Conservation (phyloP, 768 basidiomycete genomes). For the Chlorophyllum brunneum region DNA sequence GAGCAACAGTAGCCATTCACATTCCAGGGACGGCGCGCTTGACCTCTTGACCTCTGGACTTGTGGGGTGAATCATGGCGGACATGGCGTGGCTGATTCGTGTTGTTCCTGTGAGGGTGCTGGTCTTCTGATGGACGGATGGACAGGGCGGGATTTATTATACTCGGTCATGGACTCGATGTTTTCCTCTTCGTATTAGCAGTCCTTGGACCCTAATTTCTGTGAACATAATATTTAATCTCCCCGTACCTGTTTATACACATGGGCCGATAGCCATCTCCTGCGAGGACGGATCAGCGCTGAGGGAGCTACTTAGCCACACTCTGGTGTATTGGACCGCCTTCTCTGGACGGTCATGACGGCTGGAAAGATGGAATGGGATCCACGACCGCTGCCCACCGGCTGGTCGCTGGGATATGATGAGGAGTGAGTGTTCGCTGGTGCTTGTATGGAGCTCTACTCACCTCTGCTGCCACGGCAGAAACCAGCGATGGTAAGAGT, state of each 20-base stretch:
- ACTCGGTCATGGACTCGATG: slow-evolving; percentile 7
- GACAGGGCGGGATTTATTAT: slow-evolving; percentile 3
- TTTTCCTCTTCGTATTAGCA: background rate
- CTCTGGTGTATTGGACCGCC: background rate
- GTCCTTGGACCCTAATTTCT: slow-evolving; percentile 3
- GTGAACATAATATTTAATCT: too few relatives aligned
- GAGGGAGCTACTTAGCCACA: background rate
- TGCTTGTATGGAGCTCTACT: background rate
- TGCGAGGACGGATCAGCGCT: slow-evolving; percentile 6
- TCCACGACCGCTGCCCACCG: slow-evolving; percentile 15
- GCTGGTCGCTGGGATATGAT: slow-evolving; percentile 17
- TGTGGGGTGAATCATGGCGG: slow-evolving; percentile 2
- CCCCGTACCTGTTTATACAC: background rate
- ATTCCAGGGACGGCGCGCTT: background rate
- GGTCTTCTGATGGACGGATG: slow-evolving; percentile 5
- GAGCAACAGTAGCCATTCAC: slow-evolving; percentile 3
- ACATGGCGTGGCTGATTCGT: background rate
- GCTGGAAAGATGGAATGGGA: slow-evolving; percentile 3
- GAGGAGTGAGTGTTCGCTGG: slow-evolving; percentile 11
- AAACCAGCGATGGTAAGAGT: slow-evolving; percentile 1
- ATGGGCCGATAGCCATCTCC: background rate
- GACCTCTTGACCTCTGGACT: slow-evolving; percentile 5
- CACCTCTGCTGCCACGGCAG: background rate
- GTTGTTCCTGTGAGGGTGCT: background rate
- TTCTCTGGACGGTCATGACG: background rate